Evolutionary conservation across 352 stramenopile species (phyloP), one percentile per base, ranked within the genome.

Genomic region (Phytophthora quininea): DNA sequence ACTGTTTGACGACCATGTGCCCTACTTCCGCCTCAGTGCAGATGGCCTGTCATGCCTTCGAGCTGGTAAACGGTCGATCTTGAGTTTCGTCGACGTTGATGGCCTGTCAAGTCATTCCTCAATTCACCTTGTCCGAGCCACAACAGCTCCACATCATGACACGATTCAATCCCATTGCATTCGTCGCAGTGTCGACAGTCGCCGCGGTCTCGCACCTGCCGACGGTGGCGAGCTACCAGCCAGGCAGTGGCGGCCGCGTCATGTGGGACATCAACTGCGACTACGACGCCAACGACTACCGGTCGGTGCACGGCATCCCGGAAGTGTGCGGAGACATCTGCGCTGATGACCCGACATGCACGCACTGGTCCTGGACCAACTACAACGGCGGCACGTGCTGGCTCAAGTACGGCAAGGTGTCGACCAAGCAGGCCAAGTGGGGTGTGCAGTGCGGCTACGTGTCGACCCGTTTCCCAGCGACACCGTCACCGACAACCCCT

Each of bases 301-400:
- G 12, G 7, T 30, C 30, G 47, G 30, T 38, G 10, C 6, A 6
- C 19, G 24, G 19, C 15, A 59, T 66, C 45, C 47, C 69, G n/a
- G 65, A 74, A n/a, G 67, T 71, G 3, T 77, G 65, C 33, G 69
- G 69, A 14, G 60, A 74, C 31, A 11, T 71, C 45, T 76, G 69
- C 24, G 69, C 64, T 29, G 54, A 48, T 19, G 60, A 77, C 47
- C 49, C 57, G 32, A 52, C 27, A 15, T 77, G 69, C 60, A 74
- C 55, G 24, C 69, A 77, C 47, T 77, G 69, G 69, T 43, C 47
- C 3, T 78, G 71, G 71, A 69, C 45, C 58, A 57, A 51, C 56
- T 78, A 74, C 67, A 76, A 69, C 52, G 58, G 63, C 11, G 71
- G 71, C 32, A 74, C 63, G 10, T 79, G 71, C 58, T 76, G 63